phyloP scores from a whole-genome alignment of 805 yeast genomes.

The Zygoascus ofunaensis region DNA sequence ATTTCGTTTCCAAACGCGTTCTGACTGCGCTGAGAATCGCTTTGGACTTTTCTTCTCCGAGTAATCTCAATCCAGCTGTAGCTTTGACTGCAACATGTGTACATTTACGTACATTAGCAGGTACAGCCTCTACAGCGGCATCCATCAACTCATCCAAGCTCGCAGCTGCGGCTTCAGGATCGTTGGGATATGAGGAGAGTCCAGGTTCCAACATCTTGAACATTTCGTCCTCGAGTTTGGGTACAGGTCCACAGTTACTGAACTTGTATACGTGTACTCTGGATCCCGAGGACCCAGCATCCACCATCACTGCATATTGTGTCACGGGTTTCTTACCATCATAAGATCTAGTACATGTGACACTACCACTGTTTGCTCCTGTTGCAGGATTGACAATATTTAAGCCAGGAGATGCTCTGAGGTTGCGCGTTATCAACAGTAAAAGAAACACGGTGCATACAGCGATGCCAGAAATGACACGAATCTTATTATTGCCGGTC shows the following conservation, averaged over 20 bases:
- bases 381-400: constrained; percentile 2
- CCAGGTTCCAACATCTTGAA: constrained; percentile 92
- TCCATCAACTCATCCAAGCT: constrained; percentile 77
- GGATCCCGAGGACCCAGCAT: constrained; percentile 97
- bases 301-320: constrained; percentile 85
- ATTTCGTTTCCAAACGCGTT: constrained; percentile 62
- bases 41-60: constrained; percentile 66
- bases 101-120: constrained; percentile 61
- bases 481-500: neutral
- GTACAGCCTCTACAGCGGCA: constrained; percentile 67
- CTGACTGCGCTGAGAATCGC: constrained; percentile 72
- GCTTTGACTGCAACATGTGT: constrained; percentile 96
- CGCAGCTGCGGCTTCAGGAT: constrained; percentile 77
- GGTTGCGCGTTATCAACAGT: neutral
- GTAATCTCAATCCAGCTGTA: constrained; percentile 87
- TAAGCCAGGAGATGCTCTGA: neutral
- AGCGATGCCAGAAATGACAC: neutral
- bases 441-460: neutral
- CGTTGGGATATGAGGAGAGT: constrained; percentile 72
- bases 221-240: constrained; percentile 65
- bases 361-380: neutral
- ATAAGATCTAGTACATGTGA: constrained; percentile 26
- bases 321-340: constrained; percentile 34
- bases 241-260: constrained; percentile 78
- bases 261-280: constrained; percentile 91